Base-by-base conservation (phyloP, 495 filamentous ascomycete genomes). In the Aspergillus incahuasiensis region DNA sequence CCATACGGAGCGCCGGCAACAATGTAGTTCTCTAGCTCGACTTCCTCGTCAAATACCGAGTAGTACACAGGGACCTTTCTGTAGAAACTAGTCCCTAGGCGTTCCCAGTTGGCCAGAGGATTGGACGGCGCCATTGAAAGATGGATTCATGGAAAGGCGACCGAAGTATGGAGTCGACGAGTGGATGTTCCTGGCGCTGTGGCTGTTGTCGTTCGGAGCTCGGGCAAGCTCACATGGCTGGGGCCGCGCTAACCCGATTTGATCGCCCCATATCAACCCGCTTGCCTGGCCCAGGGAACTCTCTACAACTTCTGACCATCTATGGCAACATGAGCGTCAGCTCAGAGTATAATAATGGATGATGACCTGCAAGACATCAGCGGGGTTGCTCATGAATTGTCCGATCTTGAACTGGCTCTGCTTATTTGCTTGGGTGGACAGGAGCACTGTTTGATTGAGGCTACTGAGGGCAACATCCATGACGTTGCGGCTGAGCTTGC, bases 21-120 rank as follows among this genome's bases (percentile, higher is more conserved):
- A 66, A 95, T 79, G 77, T 95, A 96, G 75, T 95, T 92, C 70
- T 96, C 92, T 65, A 98, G 80, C 74, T 98, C 92, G 52, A 96
- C 78, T 63, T 96, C 90, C 57, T 88, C 83, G 66, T 92, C 88
- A 72, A 97, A 97, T 61, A 98, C 79, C 57, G 83, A 87, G 54
- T 90, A 91, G 77, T 97, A 98, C 34, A 96, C 79, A 69, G 90
- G 86, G 24, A 88, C 85, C 73, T 94, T 97, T 67, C 92, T 87
- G 76, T 97, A 98, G 73, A 94, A 98, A 58, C 81, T 85, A 62
- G 94, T 88, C 49, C 90, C 94, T 48, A 97, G 81, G 66, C 82
- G 86, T 76, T 95, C 91, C 94, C 94, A 98, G 65, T 90, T 89
- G 60, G 91, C 86, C 41, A 90, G 92, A 51, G 94, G 90, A 73